Conservation (phyloP, 192 early-diverging fungal genomes). For the Coemansia sp. region DNA sequence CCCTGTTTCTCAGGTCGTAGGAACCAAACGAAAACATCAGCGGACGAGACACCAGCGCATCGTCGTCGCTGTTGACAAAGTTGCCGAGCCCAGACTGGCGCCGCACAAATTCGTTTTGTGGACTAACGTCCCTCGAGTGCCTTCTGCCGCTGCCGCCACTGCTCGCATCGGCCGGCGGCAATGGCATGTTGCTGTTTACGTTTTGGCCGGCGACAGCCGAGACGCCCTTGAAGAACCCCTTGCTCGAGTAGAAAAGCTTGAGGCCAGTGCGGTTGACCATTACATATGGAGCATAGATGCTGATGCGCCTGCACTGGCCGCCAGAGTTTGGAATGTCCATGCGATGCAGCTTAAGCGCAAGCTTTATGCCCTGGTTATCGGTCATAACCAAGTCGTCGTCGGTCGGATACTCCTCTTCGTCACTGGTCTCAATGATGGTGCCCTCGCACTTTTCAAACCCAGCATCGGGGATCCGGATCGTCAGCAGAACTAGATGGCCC, state of each 20-base stretch:
- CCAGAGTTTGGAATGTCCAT: conserved; percentile 64
- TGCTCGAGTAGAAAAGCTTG: conserved; percentile 71
- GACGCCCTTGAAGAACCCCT: conserved; percentile 74
- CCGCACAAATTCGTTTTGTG: conserved; percentile 16
- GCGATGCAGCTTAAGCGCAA: conserved; percentile 64
- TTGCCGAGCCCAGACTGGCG: conserved; percentile 10
- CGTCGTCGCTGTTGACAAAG: not conserved
- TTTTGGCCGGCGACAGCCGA: conserved; percentile 71
- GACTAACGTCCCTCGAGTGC: not conserved
- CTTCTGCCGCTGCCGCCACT: conserved; percentile 8
- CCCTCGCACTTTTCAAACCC: conserved; percentile 73
- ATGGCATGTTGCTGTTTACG: conserved; percentile 22
- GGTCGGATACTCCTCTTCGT: conserved; percentile 70
- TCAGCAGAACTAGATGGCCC: conserved; percentile 73
- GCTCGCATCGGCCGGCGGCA: conserved; percentile 13
- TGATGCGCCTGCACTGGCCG: conserved; percentile 69
- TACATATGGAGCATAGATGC: conserved; percentile 90
- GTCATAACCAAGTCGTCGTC: conserved; percentile 71
- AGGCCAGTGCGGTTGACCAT: conserved; percentile 91
- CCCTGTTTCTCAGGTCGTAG: conserved; percentile 79
- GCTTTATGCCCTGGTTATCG: conserved; percentile 62
- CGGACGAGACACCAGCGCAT: conserved; percentile 14
- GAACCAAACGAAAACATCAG: conserved; percentile 94
- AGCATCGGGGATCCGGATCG: conserved; percentile 70
- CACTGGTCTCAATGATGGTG: conserved; percentile 80